Conservation (phyloP, 2,329 filamentous ascomycete genomes). For the Talaromyces albobiverticillius region DNA sequence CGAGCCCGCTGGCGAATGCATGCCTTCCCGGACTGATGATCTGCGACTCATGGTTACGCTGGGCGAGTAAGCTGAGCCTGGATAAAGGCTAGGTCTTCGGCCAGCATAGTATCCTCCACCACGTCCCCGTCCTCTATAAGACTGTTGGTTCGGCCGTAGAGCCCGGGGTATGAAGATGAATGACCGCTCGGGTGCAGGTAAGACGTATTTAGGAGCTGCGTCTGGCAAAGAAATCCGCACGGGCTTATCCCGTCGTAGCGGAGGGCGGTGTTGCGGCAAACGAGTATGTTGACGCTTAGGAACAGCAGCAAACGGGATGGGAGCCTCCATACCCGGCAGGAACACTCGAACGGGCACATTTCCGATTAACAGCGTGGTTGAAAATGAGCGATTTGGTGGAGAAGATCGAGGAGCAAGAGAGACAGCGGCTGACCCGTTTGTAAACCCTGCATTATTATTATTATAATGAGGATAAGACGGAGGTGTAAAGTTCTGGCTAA, state of each 20-base stretch:
- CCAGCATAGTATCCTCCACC: slow-evolving; percentile 65
- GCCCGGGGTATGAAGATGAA: slow-evolving; percentile 98
- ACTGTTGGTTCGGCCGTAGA: slow-evolving; percentile 87
- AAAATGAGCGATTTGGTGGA: slow-evolving; percentile 73
- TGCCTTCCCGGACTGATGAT: slow-evolving; percentile 73
- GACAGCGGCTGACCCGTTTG: slow-evolving; percentile 27
- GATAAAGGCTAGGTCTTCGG: slow-evolving; percentile 66
- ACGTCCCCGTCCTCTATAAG: slow-evolving; percentile 66
- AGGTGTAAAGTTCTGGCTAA: slow-evolving; percentile 23
- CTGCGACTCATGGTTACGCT: slow-evolving; percentile 85
- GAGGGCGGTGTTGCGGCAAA: slow-evolving; percentile 89
- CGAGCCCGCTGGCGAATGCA: slow-evolving; percentile 78
- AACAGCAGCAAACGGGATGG: slow-evolving; percentile 70
- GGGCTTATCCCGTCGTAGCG: slow-evolving; percentile 90
- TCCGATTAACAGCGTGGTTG: slow-evolving; percentile 77
- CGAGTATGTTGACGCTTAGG: slow-evolving; percentile 89
- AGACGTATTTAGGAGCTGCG: slow-evolving; percentile 79
- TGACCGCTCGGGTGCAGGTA: slow-evolving; percentile 82
- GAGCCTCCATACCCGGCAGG: slow-evolving; percentile 70
- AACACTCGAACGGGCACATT: slow-evolving; percentile 82
- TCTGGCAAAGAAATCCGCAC: slow-evolving; percentile 88
- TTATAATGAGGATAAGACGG: slow-evolving; percentile 25
- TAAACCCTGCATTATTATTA: slow-evolving; percentile 20
- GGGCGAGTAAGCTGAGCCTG: slow-evolving; percentile 77
- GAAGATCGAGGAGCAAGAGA: slow-evolving; percentile 54